Base-by-base conservation (phyloP, 345 rosid genomes). In the Hibiscus trionum region DNA sequence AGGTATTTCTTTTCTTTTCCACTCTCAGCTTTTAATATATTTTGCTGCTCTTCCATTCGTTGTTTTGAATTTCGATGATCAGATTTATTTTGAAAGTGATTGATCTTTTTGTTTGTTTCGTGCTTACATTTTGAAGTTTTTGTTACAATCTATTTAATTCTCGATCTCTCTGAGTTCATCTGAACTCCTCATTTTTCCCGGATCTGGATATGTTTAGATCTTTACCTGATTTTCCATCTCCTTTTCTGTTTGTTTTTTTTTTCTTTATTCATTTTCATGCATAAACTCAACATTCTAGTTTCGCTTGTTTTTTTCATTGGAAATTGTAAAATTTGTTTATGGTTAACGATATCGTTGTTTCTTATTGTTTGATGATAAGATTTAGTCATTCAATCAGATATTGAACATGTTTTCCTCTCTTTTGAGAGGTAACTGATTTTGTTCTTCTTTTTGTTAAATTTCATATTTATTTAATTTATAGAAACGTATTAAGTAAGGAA, bases 121-220 rank as follows among this genome's bases (percentile, higher is more conserved):
- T 26, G 57, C 58, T 66, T 16, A 7, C 57, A 66, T 47, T 66
- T 47, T 31, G n/a, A 66, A n/a, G 14, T 27, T 66, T 31, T 3
- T 24, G 35, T 66, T 44, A 21, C 24, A 11, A 44, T 44, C 14
- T 24, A 27, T 5, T 66, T 24, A 2, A n/a, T 14, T 46, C 47
- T 66, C 2, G 21, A 27, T 14, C 24, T 15, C 58, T 66, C 14
- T 26, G 42, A 47, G 24, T 16, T 49, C 42, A 66, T 66, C 42
- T 27, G 58, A 47, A 15, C 24, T 1, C 37, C 57, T 47, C 24
- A 66, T 14, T 46, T 46, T 3, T 37, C 42, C 15, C 12, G 15
- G 55, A 65, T 65, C 69, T 65, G 44, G 42, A 44, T 65, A 9
- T 12, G 53, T 44, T 42, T 11, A 65, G 69, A 65, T 65, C 69